Percentiles rank a stretch among this genome's conserved stretches.
Conservation (phyloP, 768 basidiomycete species). For the Suillus discolor region DNA sequence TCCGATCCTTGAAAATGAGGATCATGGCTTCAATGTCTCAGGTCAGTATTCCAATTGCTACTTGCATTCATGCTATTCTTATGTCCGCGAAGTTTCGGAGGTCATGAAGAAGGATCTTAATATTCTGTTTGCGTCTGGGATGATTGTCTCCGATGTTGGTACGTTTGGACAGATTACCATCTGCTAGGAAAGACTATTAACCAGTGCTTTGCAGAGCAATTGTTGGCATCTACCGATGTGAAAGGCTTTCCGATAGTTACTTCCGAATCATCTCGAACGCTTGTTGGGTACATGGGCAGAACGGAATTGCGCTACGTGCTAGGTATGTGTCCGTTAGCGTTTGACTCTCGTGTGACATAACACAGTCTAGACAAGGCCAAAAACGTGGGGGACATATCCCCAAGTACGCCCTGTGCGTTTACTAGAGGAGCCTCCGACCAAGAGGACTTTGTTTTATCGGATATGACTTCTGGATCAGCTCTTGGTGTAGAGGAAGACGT, state of each 20-base stretch:
- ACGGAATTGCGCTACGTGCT: conserved; percentile 85
- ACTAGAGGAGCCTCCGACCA: conserved; percentile 49
- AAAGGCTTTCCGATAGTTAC: conserved; percentile 93
- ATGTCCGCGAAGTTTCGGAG: conserved; percentile 61
- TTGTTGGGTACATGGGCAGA: conserved; percentile 88
- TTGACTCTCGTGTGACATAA: conserved; percentile 3
- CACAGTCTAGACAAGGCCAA: conserved; percentile 65
- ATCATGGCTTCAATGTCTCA: conserved; percentile 87
- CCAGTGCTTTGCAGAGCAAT: conserved; percentile 52
- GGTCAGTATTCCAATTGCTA: conserved; percentile 50
- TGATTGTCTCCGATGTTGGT: conserved; percentile 83
- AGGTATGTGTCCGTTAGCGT: conserved; percentile 45
- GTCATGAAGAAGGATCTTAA: conserved; percentile 88
- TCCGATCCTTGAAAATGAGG: conserved; percentile 95
- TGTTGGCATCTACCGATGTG: conserved; percentile 71
- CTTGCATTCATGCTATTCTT: conserved; percentile 3
- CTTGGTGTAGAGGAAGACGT: conserved; percentile 71
- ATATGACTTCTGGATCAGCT: conserved; percentile 46
- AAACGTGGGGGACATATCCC: conserved; percentile 58
- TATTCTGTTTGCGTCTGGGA: conserved; percentile 71
- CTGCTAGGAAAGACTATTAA: conserved; percentile 10
- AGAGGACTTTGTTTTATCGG: conserved; percentile 49
- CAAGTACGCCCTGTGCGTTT: conserved; percentile 77
- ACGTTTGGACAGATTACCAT: conserved; percentile 29
- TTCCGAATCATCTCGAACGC: conserved; percentile 54